A percentile compares a stretch with the other conserved stretches of the same genome.
Evolutionary conservation across 2,329 filamentous ascomycete species (phyloP).

Genomic region (Clonostachys rosea): DNA sequence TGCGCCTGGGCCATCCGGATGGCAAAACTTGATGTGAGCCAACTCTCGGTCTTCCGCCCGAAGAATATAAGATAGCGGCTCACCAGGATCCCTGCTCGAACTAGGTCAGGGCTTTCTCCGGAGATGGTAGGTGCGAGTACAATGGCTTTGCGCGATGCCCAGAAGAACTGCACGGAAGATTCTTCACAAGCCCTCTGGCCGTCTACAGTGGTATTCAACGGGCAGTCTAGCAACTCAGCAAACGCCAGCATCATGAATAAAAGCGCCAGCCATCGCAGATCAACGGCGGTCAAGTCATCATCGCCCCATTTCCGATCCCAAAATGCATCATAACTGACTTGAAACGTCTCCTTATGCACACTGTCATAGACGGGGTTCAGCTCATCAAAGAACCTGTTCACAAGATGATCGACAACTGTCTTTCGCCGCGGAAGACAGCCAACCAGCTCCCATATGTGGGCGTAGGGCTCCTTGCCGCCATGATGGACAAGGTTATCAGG

Average conservation of each 20-base stretch:
- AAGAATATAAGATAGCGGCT: slow-evolving; percentile 31
- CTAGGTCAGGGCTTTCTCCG: slow-evolving; percentile 31
- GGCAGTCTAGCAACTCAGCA: slow-evolving; percentile 26
- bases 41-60: slow-evolving; percentile 28
- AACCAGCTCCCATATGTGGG: slow-evolving; percentile 33
- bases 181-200: slow-evolving; percentile 27
- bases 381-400: slow-evolving; percentile 23
- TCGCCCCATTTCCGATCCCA: slow-evolving; percentile 30
- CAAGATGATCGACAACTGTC: slow-evolving; percentile 24
- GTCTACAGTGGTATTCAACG: slow-evolving; percentile 19
- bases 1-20: slow-evolving; percentile 36
- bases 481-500: slow-evolving; percentile 1
- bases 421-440: slow-evolving; percentile 29
- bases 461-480: slow-evolving; percentile 13
- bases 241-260: slow-evolving; percentile 33
- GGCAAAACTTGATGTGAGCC: slow-evolving; percentile 33
- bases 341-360: slow-evolving; percentile 24
- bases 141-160: slow-evolving; percentile 28
- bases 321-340: slow-evolving; percentile 26
- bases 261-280: slow-evolving; percentile 32
- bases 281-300: slow-evolving; percentile 29
- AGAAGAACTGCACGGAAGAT: slow-evolving; percentile 31
- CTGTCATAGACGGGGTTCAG: slow-evolving; percentile 28
- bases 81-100: slow-evolving; percentile 29
- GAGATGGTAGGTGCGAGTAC: slow-evolving; percentile 34